phyloP scores from a whole-genome alignment of 352 stramenopile species.

The Phytophthora uliginosa region DNA sequence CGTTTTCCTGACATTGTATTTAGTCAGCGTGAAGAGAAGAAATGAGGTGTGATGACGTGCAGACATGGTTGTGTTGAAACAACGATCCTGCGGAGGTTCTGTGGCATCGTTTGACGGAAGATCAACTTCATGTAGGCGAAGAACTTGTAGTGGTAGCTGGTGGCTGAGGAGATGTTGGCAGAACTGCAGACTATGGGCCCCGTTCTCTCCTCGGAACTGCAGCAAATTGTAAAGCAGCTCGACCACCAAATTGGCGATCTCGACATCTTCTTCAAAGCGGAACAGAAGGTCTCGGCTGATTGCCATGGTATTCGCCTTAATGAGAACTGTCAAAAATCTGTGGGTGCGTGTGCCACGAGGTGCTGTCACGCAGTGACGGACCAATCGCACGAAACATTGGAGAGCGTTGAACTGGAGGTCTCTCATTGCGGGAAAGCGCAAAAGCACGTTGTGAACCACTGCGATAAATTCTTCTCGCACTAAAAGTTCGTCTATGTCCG shows the following conservation, averaged over 20 bases:
- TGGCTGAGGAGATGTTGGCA: constrained; percentile 37
- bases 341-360: neutral
- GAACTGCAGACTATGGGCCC: constrained; percentile 32
- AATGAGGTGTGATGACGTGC: constrained; percentile 27
- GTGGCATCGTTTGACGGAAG: constrained; percentile 6
- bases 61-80: neutral
- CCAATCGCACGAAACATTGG: constrained; percentile 23
- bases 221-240: constrained; percentile 39
- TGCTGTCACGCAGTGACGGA: constrained; percentile 18
- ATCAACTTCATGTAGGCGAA: constrained; percentile 30
- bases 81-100: neutral
- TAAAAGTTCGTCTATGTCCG: constrained; percentile 18
- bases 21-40: constrained; percentile 45
- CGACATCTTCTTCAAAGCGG: constrained; percentile 29
- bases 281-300: constrained; percentile 28
- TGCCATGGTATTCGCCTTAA: constrained; percentile 31
- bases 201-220: constrained; percentile 8
- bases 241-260: constrained; percentile 31
- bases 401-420: constrained; percentile 33
- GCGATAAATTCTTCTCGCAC: constrained; percentile 21
- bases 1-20: constrained; percentile 43
- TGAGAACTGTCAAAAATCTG: constrained; percentile 12
- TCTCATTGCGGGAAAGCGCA: constrained; percentile 24
- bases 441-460: constrained; percentile 27
- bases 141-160: constrained; percentile 33